These are phyloP conservation scores for Elsinoe necatrix DNA, from an alignment of 2,329 filamentous ascomycete species.

Conservation along the genomic window DNA sequence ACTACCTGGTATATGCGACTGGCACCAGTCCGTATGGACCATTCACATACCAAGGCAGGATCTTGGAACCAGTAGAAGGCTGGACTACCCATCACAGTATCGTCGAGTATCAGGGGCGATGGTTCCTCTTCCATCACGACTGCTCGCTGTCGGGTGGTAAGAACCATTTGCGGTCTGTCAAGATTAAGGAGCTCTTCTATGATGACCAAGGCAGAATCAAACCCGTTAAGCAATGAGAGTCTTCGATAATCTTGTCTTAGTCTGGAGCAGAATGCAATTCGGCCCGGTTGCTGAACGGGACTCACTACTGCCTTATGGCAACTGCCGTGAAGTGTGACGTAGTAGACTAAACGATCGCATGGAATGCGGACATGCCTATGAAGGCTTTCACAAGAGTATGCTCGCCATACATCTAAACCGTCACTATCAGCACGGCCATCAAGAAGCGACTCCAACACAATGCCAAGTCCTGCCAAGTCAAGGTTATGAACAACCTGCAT, in stretches of 20 bases:
- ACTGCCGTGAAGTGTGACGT: no score
- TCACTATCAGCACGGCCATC: no score
- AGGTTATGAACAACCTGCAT: no score
- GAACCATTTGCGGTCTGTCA: constrained; percentile 63
- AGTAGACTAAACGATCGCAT: no score
- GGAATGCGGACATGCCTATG: no score
- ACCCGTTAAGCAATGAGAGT: neutral
- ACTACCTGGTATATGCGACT: constrained; percentile 62
- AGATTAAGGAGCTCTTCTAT: constrained; percentile 67
- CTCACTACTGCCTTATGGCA: neutral
- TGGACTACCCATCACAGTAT: constrained; percentile 80
- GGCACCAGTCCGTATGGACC: constrained; percentile 58
- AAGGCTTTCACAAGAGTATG: no score
- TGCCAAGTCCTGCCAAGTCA: no score
- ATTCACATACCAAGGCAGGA: constrained; percentile 62
- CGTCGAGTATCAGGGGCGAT: constrained; percentile 61
- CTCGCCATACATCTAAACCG: no score
- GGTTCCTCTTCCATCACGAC: constrained; percentile 73
- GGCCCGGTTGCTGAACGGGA: neutral
- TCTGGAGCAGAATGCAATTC: neutral
- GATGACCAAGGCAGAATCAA: constrained; percentile 55
- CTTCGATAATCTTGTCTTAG: neutral
- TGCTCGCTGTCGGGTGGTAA: constrained; percentile 59
- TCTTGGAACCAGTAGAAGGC: constrained; percentile 66
- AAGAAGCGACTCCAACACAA: no score